Percentiles rank a stretch among this genome's conserved stretches.
Evolutionary conservation across 1,284 basidiomycete species (phyloP).

Genomic region (Ustilago loliicola): DNA sequence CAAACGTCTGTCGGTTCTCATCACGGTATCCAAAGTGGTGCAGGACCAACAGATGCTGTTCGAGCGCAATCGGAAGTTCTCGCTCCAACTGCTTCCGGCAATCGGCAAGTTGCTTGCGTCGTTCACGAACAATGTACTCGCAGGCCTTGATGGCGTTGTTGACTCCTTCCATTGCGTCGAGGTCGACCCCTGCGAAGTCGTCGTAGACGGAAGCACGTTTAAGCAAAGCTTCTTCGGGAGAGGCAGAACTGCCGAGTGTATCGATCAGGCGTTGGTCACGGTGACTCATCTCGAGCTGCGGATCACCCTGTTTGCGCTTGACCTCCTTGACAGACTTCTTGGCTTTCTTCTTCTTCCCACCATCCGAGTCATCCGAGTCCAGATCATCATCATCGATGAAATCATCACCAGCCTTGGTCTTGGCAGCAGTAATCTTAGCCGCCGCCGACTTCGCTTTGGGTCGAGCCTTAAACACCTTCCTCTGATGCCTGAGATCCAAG

Average conservation of each 20-base stretch:
- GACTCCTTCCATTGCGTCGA: constrained; percentile 47
- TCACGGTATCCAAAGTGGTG: constrained; percentile 77
- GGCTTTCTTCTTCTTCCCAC: constrained; percentile 32
- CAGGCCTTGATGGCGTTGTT: constrained; percentile 84
- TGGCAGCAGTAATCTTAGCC: constrained; percentile 11
- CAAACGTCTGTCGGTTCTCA: constrained; percentile 81
- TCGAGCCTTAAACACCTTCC: constrained; percentile 48
- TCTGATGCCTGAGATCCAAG: constrained; percentile 79
- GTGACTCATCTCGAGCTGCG: constrained; percentile 73
- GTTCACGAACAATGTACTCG: constrained; percentile 87
- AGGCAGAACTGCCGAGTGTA: constrained; percentile 87
- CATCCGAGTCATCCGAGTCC: constrained; percentile 29
- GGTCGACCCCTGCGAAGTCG: constrained; percentile 52
- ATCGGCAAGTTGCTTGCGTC: constrained; percentile 81
- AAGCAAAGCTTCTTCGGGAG: constrained; percentile 72
- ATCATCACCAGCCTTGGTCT: constrained; percentile 20
- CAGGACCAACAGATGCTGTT: constrained; percentile 74
- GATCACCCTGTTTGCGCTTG: constrained; percentile 45
- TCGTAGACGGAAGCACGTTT: constrained; percentile 55
- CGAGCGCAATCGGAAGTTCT: constrained; percentile 77
- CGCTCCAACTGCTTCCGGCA: constrained; percentile 81
- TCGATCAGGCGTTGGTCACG: constrained; percentile 87
- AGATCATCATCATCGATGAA: constrained; percentile 31
- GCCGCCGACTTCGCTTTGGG: constrained; percentile 14
- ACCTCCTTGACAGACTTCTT: constrained; percentile 36